Conservation (phyloP, 1,139 yeast genomes). For the Suhomyces panamericanus region DNA sequence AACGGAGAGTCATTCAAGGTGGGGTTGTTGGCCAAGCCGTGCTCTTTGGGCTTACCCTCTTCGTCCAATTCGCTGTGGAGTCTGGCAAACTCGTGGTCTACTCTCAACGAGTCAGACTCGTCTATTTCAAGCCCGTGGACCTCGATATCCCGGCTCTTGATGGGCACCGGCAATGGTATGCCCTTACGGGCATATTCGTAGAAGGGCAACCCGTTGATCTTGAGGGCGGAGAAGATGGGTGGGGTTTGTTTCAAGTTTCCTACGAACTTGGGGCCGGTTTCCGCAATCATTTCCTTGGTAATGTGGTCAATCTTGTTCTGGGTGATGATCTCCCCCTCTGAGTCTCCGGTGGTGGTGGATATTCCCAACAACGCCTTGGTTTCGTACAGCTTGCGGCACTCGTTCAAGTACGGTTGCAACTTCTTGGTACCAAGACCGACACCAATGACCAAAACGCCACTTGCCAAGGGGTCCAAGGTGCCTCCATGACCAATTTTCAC, state of each 20-base stretch:
- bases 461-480: constrained; percentile 91
- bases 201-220: constrained; percentile 90
- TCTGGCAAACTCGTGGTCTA: constrained; percentile 56
- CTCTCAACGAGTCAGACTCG: constrained; percentile 51
- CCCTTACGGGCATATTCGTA: constrained; percentile 95
- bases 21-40: constrained; percentile 51
- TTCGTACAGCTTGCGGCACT: constrained; percentile 75
- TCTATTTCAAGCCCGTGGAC: constrained; percentile 56
- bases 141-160: constrained; percentile 71
- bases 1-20: constrained; percentile 64
- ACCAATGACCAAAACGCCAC: constrained; percentile 90
- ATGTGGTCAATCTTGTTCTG: constrained; percentile 59
- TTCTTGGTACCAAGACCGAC: constrained; percentile 87
- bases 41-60: constrained; percentile 50
- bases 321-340: constrained; percentile 78
- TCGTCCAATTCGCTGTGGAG: constrained; percentile 54
- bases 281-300: constrained; percentile 51
- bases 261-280: constrained; percentile 59
- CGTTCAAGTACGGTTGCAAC: constrained; percentile 67
- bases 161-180: constrained; percentile 75
- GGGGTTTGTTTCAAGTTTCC: constrained; percentile 90
- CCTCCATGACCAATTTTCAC: constrained; percentile 98
- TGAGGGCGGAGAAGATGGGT: constrained; percentile 91
- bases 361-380: constrained; percentile 86
- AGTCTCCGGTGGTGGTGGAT: constrained; percentile 91